phyloP scores from a whole-genome alignment of 2,329 filamentous ascomycete genomes.

The Trichophyton mentagrophytes region DNA sequence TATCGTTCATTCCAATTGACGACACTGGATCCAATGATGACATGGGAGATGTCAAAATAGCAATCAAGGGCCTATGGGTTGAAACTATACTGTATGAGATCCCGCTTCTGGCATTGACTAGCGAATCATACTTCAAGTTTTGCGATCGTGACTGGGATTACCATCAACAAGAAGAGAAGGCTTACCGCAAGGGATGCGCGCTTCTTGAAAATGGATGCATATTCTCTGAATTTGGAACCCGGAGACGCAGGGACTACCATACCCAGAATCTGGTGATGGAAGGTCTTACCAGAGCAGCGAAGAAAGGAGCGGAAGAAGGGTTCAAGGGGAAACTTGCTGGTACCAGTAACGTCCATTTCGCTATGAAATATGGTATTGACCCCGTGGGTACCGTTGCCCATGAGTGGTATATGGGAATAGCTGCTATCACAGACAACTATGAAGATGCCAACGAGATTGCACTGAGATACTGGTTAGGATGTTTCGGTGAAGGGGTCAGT shows the following conservation, averaged over 20 bases:
- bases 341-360: conserved; percentile 93
- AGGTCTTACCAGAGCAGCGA: conserved; percentile 66
- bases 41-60: conserved; percentile 62
- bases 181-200: conserved; percentile 64
- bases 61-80: conserved; percentile 72
- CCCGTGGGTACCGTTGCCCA: conserved; percentile 88
- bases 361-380: conserved; percentile 75
- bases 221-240: conserved; percentile 87
- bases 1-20: conserved; percentile 47
- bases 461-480: conserved; percentile 76
- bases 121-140: conserved; percentile 95
- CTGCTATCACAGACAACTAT: conserved; percentile 80
- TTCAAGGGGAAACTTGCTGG: conserved; percentile 64
- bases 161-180: conserved; percentile 71
- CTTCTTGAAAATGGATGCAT: conserved; percentile 73
- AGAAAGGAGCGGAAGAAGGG: conserved; percentile 53
- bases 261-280: conserved; percentile 86
- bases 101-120: conserved; percentile 77
- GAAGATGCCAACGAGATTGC: conserved; percentile 70
- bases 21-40: conserved; percentile 53
- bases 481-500: conserved; percentile 63
- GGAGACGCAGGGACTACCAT: conserved; percentile 81
- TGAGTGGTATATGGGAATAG: conserved; percentile 99
- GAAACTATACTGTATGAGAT: conserved; percentile 98
- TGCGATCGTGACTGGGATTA: conserved; percentile 89